Percentiles rank a stretch among this genome's conserved stretches.
These are phyloP conservation scores for Helichrysum umbraculigerum DNA, from an alignment of 129 eudicot genomes.

Conservation along the genomic window DNA sequence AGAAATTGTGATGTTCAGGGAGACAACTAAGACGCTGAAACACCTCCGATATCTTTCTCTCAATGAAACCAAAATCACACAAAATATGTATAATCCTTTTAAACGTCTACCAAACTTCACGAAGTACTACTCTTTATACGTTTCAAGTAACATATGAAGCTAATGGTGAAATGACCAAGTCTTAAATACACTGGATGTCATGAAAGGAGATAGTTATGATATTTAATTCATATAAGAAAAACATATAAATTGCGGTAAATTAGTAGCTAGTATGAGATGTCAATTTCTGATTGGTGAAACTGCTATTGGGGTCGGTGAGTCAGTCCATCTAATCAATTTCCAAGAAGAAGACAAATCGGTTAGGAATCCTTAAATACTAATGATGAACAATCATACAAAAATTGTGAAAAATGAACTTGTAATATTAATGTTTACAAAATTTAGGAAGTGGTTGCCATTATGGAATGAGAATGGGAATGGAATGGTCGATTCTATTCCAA, in stretches of 20 bases:
- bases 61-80: constrained; percentile 15
- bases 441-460: constrained; percentile 9
- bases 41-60: constrained; percentile 9
- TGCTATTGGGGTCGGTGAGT: constrained; percentile 12
- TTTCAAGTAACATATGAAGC: not conserved
- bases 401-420: no score
- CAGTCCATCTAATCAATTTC: constrained; percentile 11
- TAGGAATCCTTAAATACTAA: constrained; percentile 2
- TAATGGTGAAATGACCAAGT: constrained; percentile 19
- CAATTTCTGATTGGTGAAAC: constrained; percentile 18
- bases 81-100: not conserved
- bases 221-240: constrained; percentile 24
- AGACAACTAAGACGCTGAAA: constrained; percentile 19
- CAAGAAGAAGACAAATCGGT: constrained; percentile 18
- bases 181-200: constrained; percentile 3
- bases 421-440: constrained; percentile 5
- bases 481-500: not conserved
- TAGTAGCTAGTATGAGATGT: constrained; percentile 12
- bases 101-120: constrained; percentile 9
- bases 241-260: constrained; percentile 9
- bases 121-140: not conserved
- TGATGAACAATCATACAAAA: no score
- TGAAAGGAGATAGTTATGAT: constrained; percentile 8
- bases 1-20: constrained; percentile 8
- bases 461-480: not conserved